Conservation (phyloP, 2,329 filamentous ascomycete species). For the Tolypocladium sp. region DNA sequence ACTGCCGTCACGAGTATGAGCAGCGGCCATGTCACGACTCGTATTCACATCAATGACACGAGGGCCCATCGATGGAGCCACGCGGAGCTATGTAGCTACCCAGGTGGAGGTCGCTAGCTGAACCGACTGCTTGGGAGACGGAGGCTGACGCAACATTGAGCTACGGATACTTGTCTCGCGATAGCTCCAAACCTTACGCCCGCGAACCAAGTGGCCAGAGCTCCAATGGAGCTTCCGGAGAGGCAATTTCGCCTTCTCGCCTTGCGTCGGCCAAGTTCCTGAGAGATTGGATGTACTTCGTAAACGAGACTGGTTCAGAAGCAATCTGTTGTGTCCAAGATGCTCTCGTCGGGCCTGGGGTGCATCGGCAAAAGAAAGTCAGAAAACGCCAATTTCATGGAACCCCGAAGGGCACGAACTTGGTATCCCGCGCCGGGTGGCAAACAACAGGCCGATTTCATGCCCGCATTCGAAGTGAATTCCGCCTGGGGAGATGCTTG, state of each 20-base stretch:
- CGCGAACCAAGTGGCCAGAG: too few species aligned
- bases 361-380: neutral
- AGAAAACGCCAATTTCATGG: neutral
- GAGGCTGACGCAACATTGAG: too few species aligned
- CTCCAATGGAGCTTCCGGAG: neutral
- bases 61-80: neutral
- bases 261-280: neutral
- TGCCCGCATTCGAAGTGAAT: neutral
- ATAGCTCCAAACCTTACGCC: too few species aligned
- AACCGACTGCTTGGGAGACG: neutral
- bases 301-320: too few species aligned
- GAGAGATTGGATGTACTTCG: neutral
- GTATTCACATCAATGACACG: neutral
- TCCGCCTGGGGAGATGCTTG: neutral
- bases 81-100: neutral
- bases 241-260: neutral
- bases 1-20: neutral
- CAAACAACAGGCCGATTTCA: neutral
- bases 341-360: neutral
- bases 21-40: neutral
- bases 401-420: neutral
- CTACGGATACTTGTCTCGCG: too few species aligned
- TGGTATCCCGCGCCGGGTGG: neutral
- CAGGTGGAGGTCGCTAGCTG: neutral
- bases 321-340: neutral